A percentile compares a stretch with the other conserved stretches of the same genome.
Conservation (phyloP, 768 basidiomycete species). For the Podaxis mareebaensis region DNA sequence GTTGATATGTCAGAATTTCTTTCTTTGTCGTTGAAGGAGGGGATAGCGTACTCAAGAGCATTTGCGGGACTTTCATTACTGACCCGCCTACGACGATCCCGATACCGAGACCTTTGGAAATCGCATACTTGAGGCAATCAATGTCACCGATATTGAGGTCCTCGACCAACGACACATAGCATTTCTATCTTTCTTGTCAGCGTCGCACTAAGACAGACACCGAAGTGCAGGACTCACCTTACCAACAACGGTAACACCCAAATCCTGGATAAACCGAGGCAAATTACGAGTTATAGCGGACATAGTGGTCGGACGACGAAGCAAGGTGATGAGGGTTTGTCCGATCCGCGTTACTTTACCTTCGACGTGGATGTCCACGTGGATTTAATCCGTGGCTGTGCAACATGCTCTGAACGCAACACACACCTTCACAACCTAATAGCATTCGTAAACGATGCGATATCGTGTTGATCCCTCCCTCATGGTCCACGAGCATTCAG, state of each 20-base stretch:
- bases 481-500: too few species aligned
- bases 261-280: slow-evolving; percentile 4
- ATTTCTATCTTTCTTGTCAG: slow-evolving; percentile 54
- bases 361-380: slow-evolving; percentile 11
- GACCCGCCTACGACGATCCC: slow-evolving; percentile 91
- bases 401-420: background rate
- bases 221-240: background rate
- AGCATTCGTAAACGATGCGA: too few species aligned
- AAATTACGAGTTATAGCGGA: slow-evolving; percentile 13
- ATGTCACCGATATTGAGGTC: slow-evolving; percentile 76
- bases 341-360: background rate
- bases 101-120: slow-evolving; percentile 91
- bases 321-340: background rate
- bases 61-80: slow-evolving; percentile 95
- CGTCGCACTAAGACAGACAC: background rate
- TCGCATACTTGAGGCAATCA: slow-evolving; percentile 85
- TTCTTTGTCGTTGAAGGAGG: background rate
- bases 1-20: slow-evolving; percentile 9
- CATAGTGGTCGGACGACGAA: slow-evolving; percentile 6
- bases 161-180: slow-evolving; percentile 87
- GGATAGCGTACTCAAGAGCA: slow-evolving; percentile 70
- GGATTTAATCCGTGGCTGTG: slow-evolving; percentile 12
- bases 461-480: too few species aligned
- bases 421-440: background rate
- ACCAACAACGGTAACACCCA: slow-evolving; percentile 9